Conservation (phyloP, 2,329 filamentous ascomycete species). For the Neofusicoccum laricinum region DNA sequence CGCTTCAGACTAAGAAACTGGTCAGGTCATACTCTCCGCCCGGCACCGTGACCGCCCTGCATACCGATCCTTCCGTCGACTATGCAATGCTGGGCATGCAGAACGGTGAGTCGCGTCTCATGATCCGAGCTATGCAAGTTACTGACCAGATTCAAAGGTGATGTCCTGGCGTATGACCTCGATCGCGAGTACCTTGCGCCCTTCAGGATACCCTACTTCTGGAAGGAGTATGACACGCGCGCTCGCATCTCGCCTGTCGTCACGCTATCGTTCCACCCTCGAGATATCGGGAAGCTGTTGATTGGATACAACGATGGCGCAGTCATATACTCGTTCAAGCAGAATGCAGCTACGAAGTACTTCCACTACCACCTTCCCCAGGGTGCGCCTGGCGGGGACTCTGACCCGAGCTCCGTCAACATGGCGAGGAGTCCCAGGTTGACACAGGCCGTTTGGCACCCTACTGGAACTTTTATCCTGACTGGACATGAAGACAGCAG, state of each 20-base stretch:
- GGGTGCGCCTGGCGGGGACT: slow-evolving; percentile 76
- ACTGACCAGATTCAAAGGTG: slow-evolving; percentile 47
- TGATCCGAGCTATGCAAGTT: not conserved
- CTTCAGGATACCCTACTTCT: slow-evolving; percentile 84
- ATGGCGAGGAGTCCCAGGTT: slow-evolving; percentile 68
- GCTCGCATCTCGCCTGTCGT: slow-evolving; percentile 66
- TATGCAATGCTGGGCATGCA: slow-evolving; percentile 85
- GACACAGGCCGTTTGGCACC: slow-evolving; percentile 88
- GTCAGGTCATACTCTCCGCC: slow-evolving; percentile 71
- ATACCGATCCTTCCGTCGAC: slow-evolving; percentile 86
- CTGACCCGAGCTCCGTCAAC: slow-evolving; percentile 61
- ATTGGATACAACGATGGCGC: slow-evolving; percentile 89
- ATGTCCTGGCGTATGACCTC: slow-evolving; percentile 88
- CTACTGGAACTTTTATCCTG: slow-evolving; percentile 83
- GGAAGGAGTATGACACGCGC: slow-evolving; percentile 69
- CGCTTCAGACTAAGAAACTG: slow-evolving; percentile 67
- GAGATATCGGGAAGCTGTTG: slow-evolving; percentile 86
- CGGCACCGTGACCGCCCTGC: slow-evolving; percentile 69
- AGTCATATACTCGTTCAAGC: slow-evolving; percentile 91
- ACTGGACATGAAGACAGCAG: slow-evolving; percentile 89
- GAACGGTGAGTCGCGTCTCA: slow-evolving; percentile 50
- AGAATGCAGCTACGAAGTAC: slow-evolving; percentile 73
- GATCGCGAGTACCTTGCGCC: slow-evolving; percentile 74
- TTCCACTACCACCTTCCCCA: slow-evolving; percentile 79
- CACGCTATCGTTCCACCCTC: slow-evolving; percentile 79